Base-by-base conservation (phyloP, 2,329 filamentous ascomycete genomes). In the Aspergillus fructus region DNA sequence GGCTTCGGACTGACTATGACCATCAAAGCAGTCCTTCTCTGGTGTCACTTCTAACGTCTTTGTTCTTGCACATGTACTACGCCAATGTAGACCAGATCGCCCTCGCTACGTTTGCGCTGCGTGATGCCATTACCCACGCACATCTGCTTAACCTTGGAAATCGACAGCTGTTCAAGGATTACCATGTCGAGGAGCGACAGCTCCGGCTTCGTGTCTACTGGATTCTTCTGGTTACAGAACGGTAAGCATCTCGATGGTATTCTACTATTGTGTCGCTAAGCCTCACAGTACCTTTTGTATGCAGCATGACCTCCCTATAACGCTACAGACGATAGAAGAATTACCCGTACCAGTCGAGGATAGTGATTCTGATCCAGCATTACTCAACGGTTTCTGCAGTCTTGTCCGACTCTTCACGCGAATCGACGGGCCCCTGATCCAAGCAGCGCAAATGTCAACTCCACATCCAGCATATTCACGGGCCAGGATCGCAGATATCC, bases 61-160 rank as follows among this genome's bases (percentile, higher is more conserved):
- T 57, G 23, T 57, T 57, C 15, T 33, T 57, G 45, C 55, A 57
- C 43, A 57, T 57, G 43, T 57, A 53, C 30, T 57, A 57, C 19
- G 55, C 55, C 23, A 57, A 57, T 41, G 40, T 53, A 47, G 49
- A 53, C 13, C 55, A 57, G 39, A 45, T 53, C 21, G 13, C 49
- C 4, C 49, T 57, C 7, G 55, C 55, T 7, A 53, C 55, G n/a
- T 57, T 57, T n/a, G 49, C 55, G 6, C 43, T 57, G 11, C 49
- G 55, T 2, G 55, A 57, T 27, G 55, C 55, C 19, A 53, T 57
- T 17, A 57, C 55, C 8, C 49, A 43, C 17, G 43, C 55, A 9
- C 55, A 57, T 17, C 49, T 57, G 5, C 45, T 57, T 9, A 34
- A 40, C 13, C 55, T 57, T 2, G 55, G 43, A 4, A 46, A 17